Evolutionary conservation across 345 rosid genomes (phyloP).

Genomic region (Citrus glauca): DNA sequence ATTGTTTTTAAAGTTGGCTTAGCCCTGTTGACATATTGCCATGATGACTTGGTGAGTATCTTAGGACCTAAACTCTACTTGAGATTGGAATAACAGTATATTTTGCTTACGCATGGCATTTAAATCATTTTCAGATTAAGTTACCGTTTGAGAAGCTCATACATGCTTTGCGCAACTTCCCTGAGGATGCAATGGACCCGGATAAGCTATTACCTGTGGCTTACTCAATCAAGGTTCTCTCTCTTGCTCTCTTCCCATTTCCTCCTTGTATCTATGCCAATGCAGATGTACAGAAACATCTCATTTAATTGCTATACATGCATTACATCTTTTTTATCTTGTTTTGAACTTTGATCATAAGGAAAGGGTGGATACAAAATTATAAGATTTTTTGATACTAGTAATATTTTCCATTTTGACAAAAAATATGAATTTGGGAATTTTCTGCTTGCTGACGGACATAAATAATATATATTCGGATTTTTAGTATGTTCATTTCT

Average conservation of each 20-base stretch:
- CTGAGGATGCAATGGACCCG: constrained; percentile 92
- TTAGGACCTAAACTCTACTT: background rate
- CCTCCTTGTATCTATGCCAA: background rate
- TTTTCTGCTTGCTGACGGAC: background rate
- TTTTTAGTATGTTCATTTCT: background rate
- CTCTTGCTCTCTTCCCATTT: constrained; percentile 12
- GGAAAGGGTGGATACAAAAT: background rate
- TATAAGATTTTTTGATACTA: background rate
- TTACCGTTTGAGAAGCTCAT: constrained; percentile 92
- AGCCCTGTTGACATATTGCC: constrained; percentile 83
- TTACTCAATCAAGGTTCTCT: constrained; percentile 76
- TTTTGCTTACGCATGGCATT: background rate
- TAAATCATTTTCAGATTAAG: constrained; percentile 40
- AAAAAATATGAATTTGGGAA: background rate
- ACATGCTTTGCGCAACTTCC: constrained; percentile 84
- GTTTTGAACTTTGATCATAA: background rate
- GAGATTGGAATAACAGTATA: background rate
- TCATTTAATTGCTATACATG: background rate
- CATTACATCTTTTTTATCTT: background rate
- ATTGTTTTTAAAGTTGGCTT: constrained; percentile 93
- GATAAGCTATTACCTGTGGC: constrained; percentile 86
- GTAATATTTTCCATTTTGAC: background rate
- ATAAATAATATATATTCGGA: background rate
- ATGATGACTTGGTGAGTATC: constrained; percentile 76
- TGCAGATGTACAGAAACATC: background rate